Conservation (phyloP, 768 basidiomycete genomes). For the Trametes elegans region DNA sequence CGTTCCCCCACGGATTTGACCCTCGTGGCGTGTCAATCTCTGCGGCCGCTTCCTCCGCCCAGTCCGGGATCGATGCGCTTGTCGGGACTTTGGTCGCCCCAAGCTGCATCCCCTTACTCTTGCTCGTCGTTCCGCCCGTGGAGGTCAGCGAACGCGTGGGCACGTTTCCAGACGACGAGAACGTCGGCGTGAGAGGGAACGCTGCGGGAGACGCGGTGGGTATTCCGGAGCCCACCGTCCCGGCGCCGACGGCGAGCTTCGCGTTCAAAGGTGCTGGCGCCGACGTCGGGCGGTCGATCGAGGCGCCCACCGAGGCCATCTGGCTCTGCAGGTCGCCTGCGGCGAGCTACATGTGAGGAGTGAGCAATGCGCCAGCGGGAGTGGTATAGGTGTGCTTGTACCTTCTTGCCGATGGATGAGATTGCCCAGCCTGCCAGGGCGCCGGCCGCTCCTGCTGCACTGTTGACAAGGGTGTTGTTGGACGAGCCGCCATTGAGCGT, state of each 20-base stretch:
- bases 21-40: constrained; percentile 33
- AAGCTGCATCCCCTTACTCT: constrained; percentile 66
- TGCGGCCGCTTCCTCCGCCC: constrained; percentile 55
- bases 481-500: constrained; percentile 25
- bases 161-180: constrained; percentile 24
- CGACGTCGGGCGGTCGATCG: constrained; percentile 41
- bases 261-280: constrained; percentile 36
- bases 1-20: constrained; percentile 62
- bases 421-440: constrained; percentile 96
- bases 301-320: constrained; percentile 42
- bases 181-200: constrained; percentile 15
- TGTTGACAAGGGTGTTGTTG: constrained; percentile 64
- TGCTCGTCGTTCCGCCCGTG: constrained; percentile 29
- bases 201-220: not conserved
- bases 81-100: constrained; percentile 51
- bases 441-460: constrained; percentile 88
- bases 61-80: constrained; percentile 47
- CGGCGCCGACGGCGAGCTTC: constrained; percentile 10
- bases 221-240: not conserved
- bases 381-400: constrained; percentile 27
- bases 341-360: constrained; percentile 48
- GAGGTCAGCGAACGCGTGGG: constrained; percentile 12
- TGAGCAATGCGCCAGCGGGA: not conserved
- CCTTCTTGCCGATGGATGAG: constrained; percentile 83
- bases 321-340: constrained; percentile 69